Percentiles rank a stretch among this genome's conserved stretches.
These are phyloP conservation scores for Blastocystis sp. DNA, from an alignment of 352 stramenopile genomes.

Conservation along the genomic window DNA sequence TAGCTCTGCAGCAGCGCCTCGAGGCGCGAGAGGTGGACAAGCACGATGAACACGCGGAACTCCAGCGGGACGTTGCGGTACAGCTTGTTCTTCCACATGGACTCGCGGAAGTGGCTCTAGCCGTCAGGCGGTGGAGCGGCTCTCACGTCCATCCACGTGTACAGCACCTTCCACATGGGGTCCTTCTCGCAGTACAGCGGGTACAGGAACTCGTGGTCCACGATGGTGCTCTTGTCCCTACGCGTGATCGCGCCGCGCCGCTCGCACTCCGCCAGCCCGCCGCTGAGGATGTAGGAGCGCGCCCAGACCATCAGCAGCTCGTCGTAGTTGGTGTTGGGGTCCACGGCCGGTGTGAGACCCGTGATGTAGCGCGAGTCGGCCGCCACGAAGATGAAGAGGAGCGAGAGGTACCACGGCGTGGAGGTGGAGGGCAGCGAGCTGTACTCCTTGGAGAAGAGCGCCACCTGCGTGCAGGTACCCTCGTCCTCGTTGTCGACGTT, in stretches of 20 bases:
- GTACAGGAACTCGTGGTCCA: conserved; percentile 42
- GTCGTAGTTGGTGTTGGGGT: conserved; percentile 11
- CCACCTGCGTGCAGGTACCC: not conserved
- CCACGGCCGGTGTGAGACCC: conserved; percentile 38
- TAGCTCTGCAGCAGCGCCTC: conserved; percentile 7
- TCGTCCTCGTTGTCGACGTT: conserved; percentile 18
- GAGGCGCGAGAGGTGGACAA: conserved; percentile 53
- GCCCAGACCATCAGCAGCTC: conserved; percentile 55
- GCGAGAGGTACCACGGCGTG: conserved; percentile 61
- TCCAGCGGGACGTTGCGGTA: conserved; percentile 41
- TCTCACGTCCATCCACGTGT: conserved; percentile 34
- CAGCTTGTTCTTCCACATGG: conserved; percentile 57
- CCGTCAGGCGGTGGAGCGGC: not conserved
- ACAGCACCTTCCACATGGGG: conserved; percentile 38
- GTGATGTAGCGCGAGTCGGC: conserved; percentile 66
- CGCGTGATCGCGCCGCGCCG: not conserved
- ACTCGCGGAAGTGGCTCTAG: conserved; percentile 28
- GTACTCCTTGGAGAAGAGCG: conserved; percentile 60
- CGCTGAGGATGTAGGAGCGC: conserved; percentile 60
- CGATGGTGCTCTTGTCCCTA: conserved; percentile 31
- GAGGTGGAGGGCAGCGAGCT: conserved; percentile 13
- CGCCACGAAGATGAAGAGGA: conserved; percentile 64
- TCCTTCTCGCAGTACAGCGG: conserved; percentile 12
- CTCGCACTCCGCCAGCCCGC: conserved; percentile 38
- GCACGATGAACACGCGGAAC: conserved; percentile 62